Conservation (phyloP, 2,329 filamentous ascomycete genomes). For the Aspergillus neoniger region DNA sequence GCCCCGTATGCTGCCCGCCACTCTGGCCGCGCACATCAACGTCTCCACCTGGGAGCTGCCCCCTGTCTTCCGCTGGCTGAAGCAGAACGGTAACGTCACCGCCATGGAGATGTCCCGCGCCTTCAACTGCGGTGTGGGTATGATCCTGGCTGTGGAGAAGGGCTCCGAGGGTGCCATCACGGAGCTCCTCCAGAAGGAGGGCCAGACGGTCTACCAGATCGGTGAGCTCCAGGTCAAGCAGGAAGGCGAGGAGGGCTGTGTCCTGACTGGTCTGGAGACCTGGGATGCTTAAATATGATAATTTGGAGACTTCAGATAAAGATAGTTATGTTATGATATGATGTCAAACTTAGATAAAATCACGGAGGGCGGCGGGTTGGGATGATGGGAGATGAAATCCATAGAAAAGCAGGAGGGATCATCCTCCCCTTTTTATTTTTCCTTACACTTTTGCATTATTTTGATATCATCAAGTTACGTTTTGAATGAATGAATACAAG, state of each 20-base stretch:
- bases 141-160: conserved; percentile 80
- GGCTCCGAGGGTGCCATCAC: conserved; percentile 64
- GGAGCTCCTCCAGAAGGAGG: conserved; percentile 62
- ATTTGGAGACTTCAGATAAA: conserved; percentile 1
- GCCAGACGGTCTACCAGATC: conserved; percentile 76
- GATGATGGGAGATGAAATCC: neutral
- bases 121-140: conserved; percentile 93
- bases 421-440: neutral
- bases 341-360: no score
- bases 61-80: conserved; percentile 84
- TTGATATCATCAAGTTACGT: neutral
- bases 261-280: conserved; percentile 61
- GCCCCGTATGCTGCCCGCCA: conserved; percentile 81
- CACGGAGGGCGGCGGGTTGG: no score
- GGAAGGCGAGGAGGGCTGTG: conserved; percentile 59
- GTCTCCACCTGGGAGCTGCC: conserved; percentile 74
- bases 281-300: conserved; percentile 37
- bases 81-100: conserved; percentile 67
- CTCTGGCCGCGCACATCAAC: conserved; percentile 79
- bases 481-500: neutral
- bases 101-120: conserved; percentile 82
- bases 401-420: neutral
- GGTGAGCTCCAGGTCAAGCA: conserved; percentile 67
- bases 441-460: neutral
- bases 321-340: neutral